These are phyloP conservation scores for Mycena venus DNA, from an alignment of 768 basidiomycete species.

Conservation along the genomic window DNA sequence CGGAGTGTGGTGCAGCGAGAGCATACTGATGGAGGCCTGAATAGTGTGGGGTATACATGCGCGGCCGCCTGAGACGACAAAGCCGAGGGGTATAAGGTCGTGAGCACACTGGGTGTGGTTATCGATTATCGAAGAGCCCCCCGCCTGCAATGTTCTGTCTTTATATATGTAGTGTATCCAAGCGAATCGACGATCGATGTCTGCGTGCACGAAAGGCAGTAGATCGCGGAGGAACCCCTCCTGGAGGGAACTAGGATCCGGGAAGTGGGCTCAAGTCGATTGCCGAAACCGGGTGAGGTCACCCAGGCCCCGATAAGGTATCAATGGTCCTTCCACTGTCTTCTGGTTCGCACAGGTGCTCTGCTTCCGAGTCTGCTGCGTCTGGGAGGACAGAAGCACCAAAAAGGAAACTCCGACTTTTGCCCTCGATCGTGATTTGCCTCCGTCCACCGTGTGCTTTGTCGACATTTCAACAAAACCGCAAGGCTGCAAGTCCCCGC, in stretches of 20 bases:
- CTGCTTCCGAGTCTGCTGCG: not conserved
- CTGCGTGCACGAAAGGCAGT: conserved; percentile 7
- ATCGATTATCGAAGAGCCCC: conserved; percentile 22
- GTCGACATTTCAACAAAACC: no score
- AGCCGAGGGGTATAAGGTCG: conserved; percentile 11
- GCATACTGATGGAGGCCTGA: conserved; percentile 19
- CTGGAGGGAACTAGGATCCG: conserved; percentile 21
- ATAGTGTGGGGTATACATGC: conserved; percentile 12
- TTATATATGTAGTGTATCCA: conserved; percentile 16
- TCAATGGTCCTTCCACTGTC: not conserved
- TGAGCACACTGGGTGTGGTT: not conserved
- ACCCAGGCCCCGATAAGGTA: conserved; percentile 12
- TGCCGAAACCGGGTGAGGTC: conserved; percentile 15
- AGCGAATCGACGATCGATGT: conserved; percentile 14
- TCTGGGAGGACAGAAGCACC: no score
- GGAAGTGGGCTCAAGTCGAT: conserved; percentile 14
- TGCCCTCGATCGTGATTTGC: not conserved
- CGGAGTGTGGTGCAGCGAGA: conserved; percentile 25
- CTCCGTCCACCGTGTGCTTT: no score
- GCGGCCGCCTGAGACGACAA: not conserved
- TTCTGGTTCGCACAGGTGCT: not conserved
- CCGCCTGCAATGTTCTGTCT: conserved; percentile 13
- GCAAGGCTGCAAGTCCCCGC: no score
- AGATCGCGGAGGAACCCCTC: conserved; percentile 1
- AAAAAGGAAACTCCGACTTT: conserved; percentile 7